Evolutionary conservation across 2,329 filamentous ascomycete species (phyloP), one percentile per base, ranked within the genome.

Genomic region (Phaeophleospora eucalypticola): DNA sequence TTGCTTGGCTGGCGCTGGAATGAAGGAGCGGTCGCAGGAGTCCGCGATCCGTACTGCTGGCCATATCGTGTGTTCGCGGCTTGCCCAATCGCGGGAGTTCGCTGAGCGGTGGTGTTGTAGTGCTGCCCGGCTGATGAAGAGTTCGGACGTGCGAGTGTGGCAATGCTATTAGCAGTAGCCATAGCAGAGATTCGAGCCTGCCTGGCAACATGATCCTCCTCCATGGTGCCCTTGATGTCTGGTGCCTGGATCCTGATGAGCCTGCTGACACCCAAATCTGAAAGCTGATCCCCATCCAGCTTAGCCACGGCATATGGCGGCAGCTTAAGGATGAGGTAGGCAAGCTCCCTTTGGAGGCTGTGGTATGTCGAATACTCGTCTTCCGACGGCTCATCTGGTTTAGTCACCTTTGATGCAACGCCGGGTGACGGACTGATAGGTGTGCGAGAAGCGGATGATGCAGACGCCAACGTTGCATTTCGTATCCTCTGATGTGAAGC

Each of bases 251-350:
- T 74, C 49, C 88, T 71, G 16, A 95, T 78, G 63, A 82, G 88
- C 37, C 82, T 87, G 69, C 84, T 91, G 62, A 95, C 85, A 52
- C 87, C 84, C 39, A 95, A 73, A 48, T 89, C 86, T 21, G 84
- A 84, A n/a, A 95, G 71, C 65, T 89, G 86, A 63, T 94, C 86
- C 8, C 89, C 89, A 59, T 94, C 84, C 51, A 95, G 73, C 60
- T 93, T 91, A 4, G 89, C 84, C 18, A 95, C 86, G 1, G 86
- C 87, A 62, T 89, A 93, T 1, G 89, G 89, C 1, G 89, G 89
- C 9, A 95, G 71, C 33, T 79, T 81, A 54, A 84, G 78, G 50
- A 95, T 79, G 52, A 95, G 81, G 21, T 89, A 71, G 0, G 81
- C 74, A 16, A 95, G 72, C 62, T 90, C 87, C 3, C 83, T 79